These are phyloP conservation scores for Eucalyptus dawsonii DNA, from an alignment of 345 rosid genomes.

Conservation along the genomic window DNA sequence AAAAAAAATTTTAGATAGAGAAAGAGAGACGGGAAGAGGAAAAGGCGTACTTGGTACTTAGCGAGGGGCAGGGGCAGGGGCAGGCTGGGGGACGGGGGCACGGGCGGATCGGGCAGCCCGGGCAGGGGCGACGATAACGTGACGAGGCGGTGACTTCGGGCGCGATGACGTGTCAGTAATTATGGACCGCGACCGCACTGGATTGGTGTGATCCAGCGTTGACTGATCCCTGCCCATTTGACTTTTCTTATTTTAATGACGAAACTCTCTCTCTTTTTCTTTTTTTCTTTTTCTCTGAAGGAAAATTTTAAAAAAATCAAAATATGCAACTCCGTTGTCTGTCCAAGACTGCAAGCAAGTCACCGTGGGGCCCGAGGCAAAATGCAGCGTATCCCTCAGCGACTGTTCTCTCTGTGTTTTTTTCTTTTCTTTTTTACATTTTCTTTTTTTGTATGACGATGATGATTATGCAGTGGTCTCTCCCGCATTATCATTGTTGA, in stretches of 20 bases:
- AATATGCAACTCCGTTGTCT: background rate
- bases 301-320: too few species aligned
- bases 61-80: conserved; percentile 5
- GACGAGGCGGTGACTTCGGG: conserved; percentile 13
- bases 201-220: background rate
- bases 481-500: background rate
- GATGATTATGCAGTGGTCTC: background rate
- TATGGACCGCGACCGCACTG: background rate
- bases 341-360: background rate
- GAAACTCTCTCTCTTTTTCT: background rate
- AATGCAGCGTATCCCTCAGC: background rate
- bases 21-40: conserved; percentile 6
- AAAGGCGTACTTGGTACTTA: background rate
- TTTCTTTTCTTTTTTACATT: background rate
- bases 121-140: conserved; percentile 16
- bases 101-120: conserved; percentile 48
- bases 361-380: background rate
- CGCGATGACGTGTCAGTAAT: background rate
- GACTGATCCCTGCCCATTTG: conserved; percentile 1
- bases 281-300: too few species aligned
- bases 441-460: background rate
- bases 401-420: background rate
- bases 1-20: background rate
- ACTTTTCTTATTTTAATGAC: background rate
- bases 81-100: conserved; percentile 1